Base-by-base conservation (phyloP, 768 basidiomycete genomes). In the Collybiopsis luxurians region DNA sequence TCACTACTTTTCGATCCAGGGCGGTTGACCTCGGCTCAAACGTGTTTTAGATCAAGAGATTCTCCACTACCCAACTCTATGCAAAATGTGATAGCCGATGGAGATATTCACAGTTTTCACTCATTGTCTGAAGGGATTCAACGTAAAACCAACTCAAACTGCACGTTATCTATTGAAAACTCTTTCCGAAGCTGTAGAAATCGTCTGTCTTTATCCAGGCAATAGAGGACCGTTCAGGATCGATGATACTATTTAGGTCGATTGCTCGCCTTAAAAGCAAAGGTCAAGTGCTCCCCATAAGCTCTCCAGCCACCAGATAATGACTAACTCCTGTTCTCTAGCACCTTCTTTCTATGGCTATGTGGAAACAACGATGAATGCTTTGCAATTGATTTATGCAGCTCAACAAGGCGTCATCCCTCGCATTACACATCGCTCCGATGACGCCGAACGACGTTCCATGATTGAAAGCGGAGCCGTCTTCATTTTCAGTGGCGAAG, bases 401-500 rank as follows among this genome's bases (percentile, higher is more conserved):
- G 89, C 89, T 53, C 79, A 87, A 47, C 82, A 87, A 60, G 90
- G 90, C 24, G 76, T 87, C 62, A 87, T 92, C 50, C 90, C 90
- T 30, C 81, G 89, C 39, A 89, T 93, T 57, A 90, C 89, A n/a
- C 81, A 91, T 34, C 81, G 91, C 24, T 78, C 93, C 65, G 90
- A 91, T 66, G 90, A 93, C 65, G 76, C 85, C n/a, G 90, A 95
- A 65, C 81, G 86, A 30, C 73, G 73, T 66, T 79, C 69, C 48
- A 89, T 83, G 82, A 82, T 83, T 67, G 79, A 79, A 66, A 78
- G 79, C 34, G 82, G 82, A 9, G 89, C 91, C 47, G 84, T 93
- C 15, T 95, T 92, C 67, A 86, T 95, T 51, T 95, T 92, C 73
- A 89, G 89, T 66, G 91, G 92, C 65, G 86, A 90, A 63, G 90